phyloP scores from a whole-genome alignment of 78 protist species.

The Dictyostelium firmibasis region DNA sequence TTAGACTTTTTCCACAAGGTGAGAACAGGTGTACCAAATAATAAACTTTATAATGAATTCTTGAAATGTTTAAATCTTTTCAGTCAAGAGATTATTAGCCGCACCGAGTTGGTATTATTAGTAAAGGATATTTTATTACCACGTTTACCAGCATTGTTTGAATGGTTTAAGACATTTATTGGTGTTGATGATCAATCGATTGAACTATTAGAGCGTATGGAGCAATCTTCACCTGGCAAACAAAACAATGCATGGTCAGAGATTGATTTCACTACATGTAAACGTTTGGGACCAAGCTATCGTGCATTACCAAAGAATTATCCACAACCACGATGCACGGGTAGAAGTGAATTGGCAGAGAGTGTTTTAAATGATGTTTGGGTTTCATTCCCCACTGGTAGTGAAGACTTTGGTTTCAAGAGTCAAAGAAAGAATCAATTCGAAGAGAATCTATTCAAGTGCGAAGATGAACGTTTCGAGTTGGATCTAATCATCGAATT shows the following conservation, averaged over 20 bases:
- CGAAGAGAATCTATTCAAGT: constrained; percentile 88
- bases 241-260: constrained; percentile 25
- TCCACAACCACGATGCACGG: constrained; percentile 54
- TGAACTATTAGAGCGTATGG: constrained; percentile 40
- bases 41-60: constrained; percentile 86
- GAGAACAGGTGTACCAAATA: constrained; percentile 38
- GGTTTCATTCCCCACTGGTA: constrained; percentile 89
- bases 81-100: constrained; percentile 68
- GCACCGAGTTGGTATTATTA: constrained; percentile 80
- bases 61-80: constrained; percentile 88
- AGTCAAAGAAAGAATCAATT: constrained; percentile 76
- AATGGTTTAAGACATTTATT: constrained; percentile 81
- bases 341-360: constrained; percentile 64
- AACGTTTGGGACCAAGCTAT: constrained; percentile 84
- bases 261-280: constrained; percentile 78
- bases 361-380: constrained; percentile 90
- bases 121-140: constrained; percentile 81
- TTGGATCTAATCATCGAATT: constrained; percentile 90
- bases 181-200: constrained; percentile 77
- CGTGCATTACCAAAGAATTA: constrained; percentile 85
- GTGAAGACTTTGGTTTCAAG: constrained; percentile 84
- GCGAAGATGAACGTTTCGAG: constrained; percentile 95
- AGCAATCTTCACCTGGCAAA: constrained; percentile 34
- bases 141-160: constrained; percentile 61
- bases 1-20: constrained; percentile 57